Conservation (phyloP, 129 eudicot genomes). For the Logfia minima region DNA sequence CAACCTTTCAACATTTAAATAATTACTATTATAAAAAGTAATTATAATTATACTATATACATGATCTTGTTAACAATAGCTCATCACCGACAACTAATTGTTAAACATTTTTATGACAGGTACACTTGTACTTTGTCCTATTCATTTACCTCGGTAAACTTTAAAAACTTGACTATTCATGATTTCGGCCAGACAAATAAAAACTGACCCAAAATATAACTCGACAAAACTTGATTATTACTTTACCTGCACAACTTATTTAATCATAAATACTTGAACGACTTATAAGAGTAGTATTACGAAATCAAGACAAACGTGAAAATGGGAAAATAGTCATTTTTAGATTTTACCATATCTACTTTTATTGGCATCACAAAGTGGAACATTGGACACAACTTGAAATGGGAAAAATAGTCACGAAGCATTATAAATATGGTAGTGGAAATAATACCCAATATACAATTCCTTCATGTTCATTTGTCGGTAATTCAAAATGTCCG, state of each 20-base stretch:
- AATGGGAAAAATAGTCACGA: constrained; percentile 36
- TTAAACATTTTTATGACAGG: neutral
- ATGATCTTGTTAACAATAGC: neutral
- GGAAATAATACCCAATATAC: constrained; percentile 22
- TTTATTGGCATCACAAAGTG: constrained; percentile 16
- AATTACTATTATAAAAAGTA: too few relatives aligned
- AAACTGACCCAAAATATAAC: neutral
- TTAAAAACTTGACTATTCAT: too few relatives aligned
- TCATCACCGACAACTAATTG: neutral
- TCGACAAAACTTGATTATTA: too few relatives aligned
- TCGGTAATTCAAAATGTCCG: constrained; percentile 35
- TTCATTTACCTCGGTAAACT: too few relatives aligned
- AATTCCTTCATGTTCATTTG: constrained; percentile 9
- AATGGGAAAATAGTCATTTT: neutral
- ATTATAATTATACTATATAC: too few relatives aligned
- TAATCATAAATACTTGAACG: neutral
- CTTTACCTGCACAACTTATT: neutral
- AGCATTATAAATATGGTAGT: constrained; percentile 26
- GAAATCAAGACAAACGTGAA: too few relatives aligned
- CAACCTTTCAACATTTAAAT: neutral
- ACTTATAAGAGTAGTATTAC: neutral
- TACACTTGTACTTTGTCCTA: too few relatives aligned
- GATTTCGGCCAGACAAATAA: neutral
- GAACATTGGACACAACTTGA: constrained; percentile 31
- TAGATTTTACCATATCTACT: neutral